Evolutionary conservation across 441 rosid genomes (phyloP).

Genomic region (Aleurites moluccanus): DNA sequence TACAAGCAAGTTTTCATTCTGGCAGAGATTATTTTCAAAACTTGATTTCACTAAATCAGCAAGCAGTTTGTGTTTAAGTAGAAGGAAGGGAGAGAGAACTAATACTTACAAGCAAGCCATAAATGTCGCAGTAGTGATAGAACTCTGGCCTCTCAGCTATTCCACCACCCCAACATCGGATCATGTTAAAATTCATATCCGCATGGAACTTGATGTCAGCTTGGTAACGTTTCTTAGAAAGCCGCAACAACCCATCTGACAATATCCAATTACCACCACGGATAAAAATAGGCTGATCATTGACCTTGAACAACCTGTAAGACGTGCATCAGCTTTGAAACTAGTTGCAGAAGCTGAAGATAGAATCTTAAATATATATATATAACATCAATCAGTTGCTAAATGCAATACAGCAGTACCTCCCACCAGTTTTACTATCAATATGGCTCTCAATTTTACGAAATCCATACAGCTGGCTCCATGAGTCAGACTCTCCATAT

Average conservation of each 20-base stretch:
- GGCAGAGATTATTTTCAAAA: not conserved
- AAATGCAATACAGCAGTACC: slow-evolving; percentile 43
- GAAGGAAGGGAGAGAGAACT: slow-evolving; percentile 20
- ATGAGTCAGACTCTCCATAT: slow-evolving; percentile 78
- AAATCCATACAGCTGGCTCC: slow-evolving; percentile 86
- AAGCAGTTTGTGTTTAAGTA: not conserved
- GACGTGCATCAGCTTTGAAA: slow-evolving; percentile 19
- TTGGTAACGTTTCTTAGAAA: slow-evolving; percentile 77
- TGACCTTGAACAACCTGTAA: slow-evolving; percentile 84
- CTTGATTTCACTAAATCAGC: not conserved
- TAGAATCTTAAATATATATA: not conserved
- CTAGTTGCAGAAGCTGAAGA: slow-evolving; percentile 7
- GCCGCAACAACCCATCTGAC: slow-evolving; percentile 84
- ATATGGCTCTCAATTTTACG: slow-evolving; percentile 82
- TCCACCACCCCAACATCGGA: slow-evolving; percentile 99
- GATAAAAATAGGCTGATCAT: slow-evolving; percentile 86
- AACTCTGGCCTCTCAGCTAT: slow-evolving; percentile 96
- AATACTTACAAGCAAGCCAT: slow-evolving; percentile 73
- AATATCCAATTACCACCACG: slow-evolving; percentile 98
- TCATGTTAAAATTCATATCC: slow-evolving; percentile 97
- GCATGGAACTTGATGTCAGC: slow-evolving; percentile 96
- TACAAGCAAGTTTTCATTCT: not conserved
- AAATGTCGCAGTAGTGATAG: slow-evolving; percentile 90
- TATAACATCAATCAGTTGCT: slow-evolving; percentile 8
- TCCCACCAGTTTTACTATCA: slow-evolving; percentile 83